Evolutionary conservation across 352 stramenopile species (phyloP).

Genomic region (Globisporangium yorkense): DNA sequence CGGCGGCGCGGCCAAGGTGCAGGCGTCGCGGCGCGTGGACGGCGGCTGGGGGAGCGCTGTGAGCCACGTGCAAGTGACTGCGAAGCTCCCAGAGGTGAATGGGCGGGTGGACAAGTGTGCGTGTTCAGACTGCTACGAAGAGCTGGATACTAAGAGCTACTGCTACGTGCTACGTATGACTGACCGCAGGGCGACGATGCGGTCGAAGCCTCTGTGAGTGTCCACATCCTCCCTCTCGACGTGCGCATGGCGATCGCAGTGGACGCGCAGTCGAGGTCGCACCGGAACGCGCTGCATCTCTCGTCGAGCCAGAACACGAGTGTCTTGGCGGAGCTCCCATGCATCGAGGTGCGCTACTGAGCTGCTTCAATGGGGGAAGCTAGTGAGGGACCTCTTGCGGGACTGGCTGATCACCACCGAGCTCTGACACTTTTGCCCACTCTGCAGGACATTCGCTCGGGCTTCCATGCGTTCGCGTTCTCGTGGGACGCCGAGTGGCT

Average conservation of each 20-base stretch:
- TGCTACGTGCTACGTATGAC: too few relatives aligned
- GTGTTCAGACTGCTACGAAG: background rate
- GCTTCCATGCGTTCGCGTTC: slow-evolving; percentile 30
- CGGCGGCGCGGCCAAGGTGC: slow-evolving; percentile 3
- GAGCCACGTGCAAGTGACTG: slow-evolving; percentile 6
- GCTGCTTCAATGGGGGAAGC: background rate
- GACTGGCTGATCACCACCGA: background rate
- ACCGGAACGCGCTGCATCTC: slow-evolving; percentile 20
- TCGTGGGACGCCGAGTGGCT: slow-evolving; percentile 48
- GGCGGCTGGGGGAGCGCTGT: slow-evolving; percentile 5
- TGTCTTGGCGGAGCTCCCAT: slow-evolving; percentile 31
- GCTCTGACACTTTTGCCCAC: background rate
- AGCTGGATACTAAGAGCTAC: too few relatives aligned
- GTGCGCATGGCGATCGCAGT: slow-evolving; percentile 26
- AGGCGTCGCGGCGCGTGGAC: background rate
- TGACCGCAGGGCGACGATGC: slow-evolving; percentile 1
- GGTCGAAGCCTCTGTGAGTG: slow-evolving; percentile 18
- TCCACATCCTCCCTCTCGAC: slow-evolving; percentile 17
- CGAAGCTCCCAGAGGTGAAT: slow-evolving; percentile 8
- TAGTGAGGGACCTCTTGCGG: background rate
- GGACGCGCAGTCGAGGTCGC: background rate
- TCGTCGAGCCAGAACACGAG: slow-evolving; percentile 27
- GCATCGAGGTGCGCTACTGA: slow-evolving; percentile 16
- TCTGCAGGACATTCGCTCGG: slow-evolving; percentile 21
- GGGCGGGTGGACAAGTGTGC: background rate